Conservation (phyloP, 2,329 filamentous ascomycete species). For the Grosmannia serpens region DNA sequence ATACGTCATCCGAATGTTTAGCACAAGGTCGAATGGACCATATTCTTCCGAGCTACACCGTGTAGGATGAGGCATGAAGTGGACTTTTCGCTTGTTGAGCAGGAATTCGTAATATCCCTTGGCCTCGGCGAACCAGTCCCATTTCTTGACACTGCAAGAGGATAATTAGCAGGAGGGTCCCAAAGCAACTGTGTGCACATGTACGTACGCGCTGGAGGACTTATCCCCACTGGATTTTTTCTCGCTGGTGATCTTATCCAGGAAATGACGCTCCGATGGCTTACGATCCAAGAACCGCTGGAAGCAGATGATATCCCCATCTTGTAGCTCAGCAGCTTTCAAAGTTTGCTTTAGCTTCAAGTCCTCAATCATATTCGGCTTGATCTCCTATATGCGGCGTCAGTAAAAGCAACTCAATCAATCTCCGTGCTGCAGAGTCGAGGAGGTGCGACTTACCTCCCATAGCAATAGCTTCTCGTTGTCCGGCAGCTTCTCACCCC, state of each 20-base stretch:
- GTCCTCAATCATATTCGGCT: constrained; percentile 90
- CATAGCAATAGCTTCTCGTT: constrained; percentile 59
- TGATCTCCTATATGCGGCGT: constrained; percentile 60
- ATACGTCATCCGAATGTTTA: constrained; percentile 84
- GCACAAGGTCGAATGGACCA: constrained; percentile 59
- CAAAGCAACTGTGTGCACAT: constrained; percentile 21
- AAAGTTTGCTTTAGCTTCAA: constrained; percentile 87
- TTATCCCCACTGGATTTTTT: constrained; percentile 24
- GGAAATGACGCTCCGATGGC: constrained; percentile 19
- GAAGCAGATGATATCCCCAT: constrained; percentile 95
- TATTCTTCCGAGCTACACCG: constrained; percentile 46
- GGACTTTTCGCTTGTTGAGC: constrained; percentile 68
- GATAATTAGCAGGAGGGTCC: neutral
- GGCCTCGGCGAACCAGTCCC: constrained; percentile 56
- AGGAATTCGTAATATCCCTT: constrained; percentile 90
- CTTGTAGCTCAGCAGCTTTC: constrained; percentile 85
- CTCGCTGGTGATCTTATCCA: constrained; percentile 20
- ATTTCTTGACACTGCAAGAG: constrained; percentile 20
- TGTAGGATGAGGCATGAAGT: constrained; percentile 58
- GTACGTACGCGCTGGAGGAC: constrained; percentile 9
- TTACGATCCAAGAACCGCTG: constrained; percentile 52
- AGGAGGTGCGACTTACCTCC: constrained; percentile 41
- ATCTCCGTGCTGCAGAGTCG: neutral
- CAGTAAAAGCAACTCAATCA: neutral
- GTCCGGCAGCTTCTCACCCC: constrained; percentile 61